Percentiles rank a stretch among this genome's conserved stretches.
Evolutionary conservation across 2,329 filamentous ascomycete genomes (phyloP).

Genomic region (Ophiostoma populinum): DNA sequence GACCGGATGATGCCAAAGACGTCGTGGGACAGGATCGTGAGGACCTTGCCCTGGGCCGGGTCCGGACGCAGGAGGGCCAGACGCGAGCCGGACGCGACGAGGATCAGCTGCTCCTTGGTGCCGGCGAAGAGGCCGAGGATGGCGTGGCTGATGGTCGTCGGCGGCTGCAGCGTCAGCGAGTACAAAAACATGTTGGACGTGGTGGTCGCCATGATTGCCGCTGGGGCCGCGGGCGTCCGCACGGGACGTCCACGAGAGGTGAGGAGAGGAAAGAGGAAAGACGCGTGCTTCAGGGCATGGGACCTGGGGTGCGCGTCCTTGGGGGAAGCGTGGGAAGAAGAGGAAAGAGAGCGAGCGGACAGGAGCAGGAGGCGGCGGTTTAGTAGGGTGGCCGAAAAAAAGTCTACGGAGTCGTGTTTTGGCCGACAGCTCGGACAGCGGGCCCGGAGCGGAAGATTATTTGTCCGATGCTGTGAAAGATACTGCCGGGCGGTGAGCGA

Average conservation of each 20-base stretch:
- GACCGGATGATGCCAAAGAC: slow-evolving; percentile 90
- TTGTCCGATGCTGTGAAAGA: no score
- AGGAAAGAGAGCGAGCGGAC: neutral
- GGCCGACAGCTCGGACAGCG: no score
- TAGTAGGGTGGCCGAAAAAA: no score
- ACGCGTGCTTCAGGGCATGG: slow-evolving; percentile 5
- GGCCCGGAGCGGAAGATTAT: no score
- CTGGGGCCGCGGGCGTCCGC: slow-evolving; percentile 27
- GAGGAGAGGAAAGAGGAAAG: neutral
- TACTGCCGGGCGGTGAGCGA: no score
- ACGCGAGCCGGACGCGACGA: slow-evolving; percentile 80
- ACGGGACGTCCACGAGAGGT: slow-evolving; percentile 18
- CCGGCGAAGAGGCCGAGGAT: slow-evolving; percentile 90
- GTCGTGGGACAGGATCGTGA: slow-evolving; percentile 77
- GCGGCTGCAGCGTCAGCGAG: slow-evolving; percentile 85
- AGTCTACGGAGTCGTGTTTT: no score
- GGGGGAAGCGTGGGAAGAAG: neutral
- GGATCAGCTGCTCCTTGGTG: slow-evolving; percentile 93
- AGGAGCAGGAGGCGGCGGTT: neutral
- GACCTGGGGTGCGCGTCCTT: neutral
- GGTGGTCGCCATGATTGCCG: slow-evolving; percentile 59
- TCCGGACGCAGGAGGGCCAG: slow-evolving; percentile 79
- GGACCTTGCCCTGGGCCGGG: slow-evolving; percentile 68
- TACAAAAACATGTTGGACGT: slow-evolving; percentile 99
- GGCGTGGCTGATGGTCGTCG: slow-evolving; percentile 76